These are phyloP conservation scores for Astraeus odoratus DNA, from an alignment of 768 basidiomycete genomes.

Conservation along the genomic window DNA sequence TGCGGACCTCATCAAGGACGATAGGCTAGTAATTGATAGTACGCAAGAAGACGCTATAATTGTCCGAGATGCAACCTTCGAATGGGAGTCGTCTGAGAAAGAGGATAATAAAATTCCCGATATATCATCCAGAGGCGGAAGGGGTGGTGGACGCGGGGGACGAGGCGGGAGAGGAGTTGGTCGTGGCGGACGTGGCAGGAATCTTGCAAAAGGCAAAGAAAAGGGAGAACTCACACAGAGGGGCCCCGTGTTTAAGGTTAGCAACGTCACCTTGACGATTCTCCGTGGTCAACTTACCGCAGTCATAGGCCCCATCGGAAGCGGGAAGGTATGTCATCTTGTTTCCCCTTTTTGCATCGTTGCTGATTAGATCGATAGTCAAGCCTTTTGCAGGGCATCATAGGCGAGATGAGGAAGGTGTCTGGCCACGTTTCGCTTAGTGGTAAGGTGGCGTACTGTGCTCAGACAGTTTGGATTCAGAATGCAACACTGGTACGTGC, in stretches of 20 bases:
- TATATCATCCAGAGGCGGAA: neutral
- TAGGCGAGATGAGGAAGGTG: constrained; percentile 61
- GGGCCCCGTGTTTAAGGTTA: constrained; percentile 36
- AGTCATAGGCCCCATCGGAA: constrained; percentile 63
- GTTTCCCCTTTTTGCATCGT: neutral
- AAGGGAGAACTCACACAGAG: constrained; percentile 3
- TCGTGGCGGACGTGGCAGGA: neutral
- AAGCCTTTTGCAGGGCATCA: constrained; percentile 52
- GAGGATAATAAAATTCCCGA: constrained; percentile 1
- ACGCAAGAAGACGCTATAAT: constrained; percentile 43
- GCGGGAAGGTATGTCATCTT: constrained; percentile 42
- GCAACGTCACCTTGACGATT: constrained; percentile 44
- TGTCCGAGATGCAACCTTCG: constrained; percentile 48
- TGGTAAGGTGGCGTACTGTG: constrained; percentile 60
- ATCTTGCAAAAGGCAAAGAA: constrained; percentile 6
- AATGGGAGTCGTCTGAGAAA: constrained; percentile 44
- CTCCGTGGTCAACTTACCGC: constrained; percentile 52
- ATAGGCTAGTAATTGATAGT: too few species aligned
- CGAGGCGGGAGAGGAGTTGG: constrained; percentile 1
- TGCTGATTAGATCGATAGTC: constrained; percentile 26
- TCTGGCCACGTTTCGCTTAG: constrained; percentile 52
- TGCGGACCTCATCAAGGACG: too few species aligned
- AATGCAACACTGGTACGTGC: constrained; percentile 48
- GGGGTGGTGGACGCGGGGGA: constrained; percentile 1
- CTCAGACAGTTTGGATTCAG: constrained; percentile 75